Base-by-base conservation (phyloP, 805 yeast species). In the Groenewaldozyma salmanticensis region DNA sequence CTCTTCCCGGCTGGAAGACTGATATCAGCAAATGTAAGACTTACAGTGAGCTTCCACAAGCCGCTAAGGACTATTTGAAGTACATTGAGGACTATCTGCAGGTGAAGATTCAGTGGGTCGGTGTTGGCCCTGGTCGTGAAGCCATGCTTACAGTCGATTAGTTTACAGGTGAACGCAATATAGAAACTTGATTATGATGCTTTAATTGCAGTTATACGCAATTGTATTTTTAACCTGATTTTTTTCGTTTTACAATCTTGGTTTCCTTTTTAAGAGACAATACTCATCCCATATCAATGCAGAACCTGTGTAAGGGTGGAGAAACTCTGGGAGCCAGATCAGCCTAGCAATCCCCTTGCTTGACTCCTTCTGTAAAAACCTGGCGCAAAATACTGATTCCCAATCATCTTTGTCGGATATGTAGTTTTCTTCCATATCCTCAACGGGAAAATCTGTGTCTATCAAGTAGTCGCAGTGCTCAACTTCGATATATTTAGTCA, bases 41-140 rank as follows among this genome's bases (percentile, higher is more conserved):
- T 18, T 92, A 75, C 63, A 80, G 72, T 19, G 94, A 85, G 35
- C 72, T 92, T 58, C 98, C 98, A 37, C 79, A 71, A 59, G 81
- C 84, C 53, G 95, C 97, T 37, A 75, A 83, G 69, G 74, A 74
- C 50, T 92, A 92, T 66, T 71, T 92, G 64, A 70, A 74, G 52
- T 92, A 65, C 62, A 90, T 92, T 57, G 97, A 87, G 66, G 80
- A 86, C 49, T 88, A 72, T 57, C 70, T 88, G 47, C 71, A 73
- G 37, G 90, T 85, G 44, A 95, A 94, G 42, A 74, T 92, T 49
- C 82, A 81, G 62, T 92, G 96, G 96, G 92, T 92, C 47, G 98
- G 98, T 60, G 92, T 95, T 43, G 98, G 98, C 48, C 96, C 98
- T 49, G 95, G 86, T 40, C 83, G 97, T 69, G 94, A 82, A 43